A percentile compares a stretch with the other conserved stretches of the same genome.
Evolutionary conservation across 495 filamentous ascomycete genomes (phyloP).

Genomic region (Tuber indicum): DNA sequence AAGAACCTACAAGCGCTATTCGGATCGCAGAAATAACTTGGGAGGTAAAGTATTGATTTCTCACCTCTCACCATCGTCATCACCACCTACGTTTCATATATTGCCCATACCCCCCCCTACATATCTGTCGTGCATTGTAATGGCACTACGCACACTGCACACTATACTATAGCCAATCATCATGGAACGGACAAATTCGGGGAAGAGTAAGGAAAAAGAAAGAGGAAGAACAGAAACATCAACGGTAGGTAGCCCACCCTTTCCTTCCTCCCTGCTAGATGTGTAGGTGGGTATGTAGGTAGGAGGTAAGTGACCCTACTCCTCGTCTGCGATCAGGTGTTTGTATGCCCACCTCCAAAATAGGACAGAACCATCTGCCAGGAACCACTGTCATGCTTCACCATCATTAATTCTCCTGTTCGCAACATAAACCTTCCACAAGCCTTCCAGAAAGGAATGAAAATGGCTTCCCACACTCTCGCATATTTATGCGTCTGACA

Average conservation of each 20-base stretch:
- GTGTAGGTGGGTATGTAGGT: background rate
- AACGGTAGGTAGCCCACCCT: background rate
- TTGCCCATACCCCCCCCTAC: background rate
- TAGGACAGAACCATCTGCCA: background rate
- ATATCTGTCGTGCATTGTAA: background rate
- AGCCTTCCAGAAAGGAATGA: background rate
- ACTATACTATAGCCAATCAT: background rate
- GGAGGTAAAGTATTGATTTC: conserved; percentile 50
- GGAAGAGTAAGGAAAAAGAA: background rate
- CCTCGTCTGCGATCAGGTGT: background rate
- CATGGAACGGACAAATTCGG: background rate
- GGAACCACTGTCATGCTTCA: background rate
- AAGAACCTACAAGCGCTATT: conserved; percentile 84
- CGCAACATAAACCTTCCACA: background rate
- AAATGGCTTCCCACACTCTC: background rate
- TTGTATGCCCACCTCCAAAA: background rate
- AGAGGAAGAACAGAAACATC: background rate
- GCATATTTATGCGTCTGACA: conserved; percentile 7
- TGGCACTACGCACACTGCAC: background rate
- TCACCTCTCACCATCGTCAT: background rate
- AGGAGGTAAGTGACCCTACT: background rate
- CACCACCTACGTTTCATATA: background rate
- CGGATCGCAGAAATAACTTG: conserved; percentile 94
- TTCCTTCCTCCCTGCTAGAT: background rate
- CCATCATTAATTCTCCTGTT: background rate